These are phyloP conservation scores for Nakazawaea siamensis DNA, from an alignment of 805 yeast genomes.

Conservation along the genomic window DNA sequence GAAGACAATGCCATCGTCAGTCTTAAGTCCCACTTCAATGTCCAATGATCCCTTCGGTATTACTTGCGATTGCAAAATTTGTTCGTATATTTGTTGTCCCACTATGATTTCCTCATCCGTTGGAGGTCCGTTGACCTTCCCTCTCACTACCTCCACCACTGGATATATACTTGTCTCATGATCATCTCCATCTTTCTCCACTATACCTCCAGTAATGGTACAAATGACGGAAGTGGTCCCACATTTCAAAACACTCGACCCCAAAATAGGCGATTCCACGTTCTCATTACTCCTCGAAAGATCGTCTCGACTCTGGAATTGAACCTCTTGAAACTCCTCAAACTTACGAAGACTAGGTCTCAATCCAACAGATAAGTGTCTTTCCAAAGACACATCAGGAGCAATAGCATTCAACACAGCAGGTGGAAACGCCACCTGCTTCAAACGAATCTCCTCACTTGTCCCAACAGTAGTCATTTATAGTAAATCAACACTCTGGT, in stretches of 20 bases:
- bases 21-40: slow-evolving; percentile 46
- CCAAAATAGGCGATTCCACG: slow-evolving; percentile 34
- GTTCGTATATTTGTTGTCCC: slow-evolving; percentile 57
- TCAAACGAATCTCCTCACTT: slow-evolving; percentile 12
- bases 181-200: slow-evolving; percentile 42
- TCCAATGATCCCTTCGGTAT: slow-evolving; percentile 42
- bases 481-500: too few relatives aligned
- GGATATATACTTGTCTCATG: slow-evolving; percentile 48
- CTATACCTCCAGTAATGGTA: slow-evolving; percentile 58
- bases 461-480: too few relatives aligned
- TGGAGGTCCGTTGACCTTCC: slow-evolving; percentile 66
- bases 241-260: slow-evolving; percentile 59
- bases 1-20: slow-evolving; percentile 23
- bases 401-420: slow-evolving; percentile 76
- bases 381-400: slow-evolving; percentile 74
- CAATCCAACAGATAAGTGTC: slow-evolving; percentile 66
- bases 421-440: slow-evolving; percentile 65
- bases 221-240: slow-evolving; percentile 74
- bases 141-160: slow-evolving; percentile 67
- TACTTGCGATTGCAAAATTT: slow-evolving; percentile 48
- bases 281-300: slow-evolving; percentile 22
- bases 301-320: slow-evolving; percentile 29
- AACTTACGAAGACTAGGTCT: slow-evolving; percentile 70
- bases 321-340: slow-evolving; percentile 61
- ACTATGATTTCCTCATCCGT: slow-evolving; percentile 77